Evolutionary conservation across 352 stramenopile genomes (phyloP), one percentile per base, ranked within the genome.

Genomic region (Pythium folliculosum): DNA sequence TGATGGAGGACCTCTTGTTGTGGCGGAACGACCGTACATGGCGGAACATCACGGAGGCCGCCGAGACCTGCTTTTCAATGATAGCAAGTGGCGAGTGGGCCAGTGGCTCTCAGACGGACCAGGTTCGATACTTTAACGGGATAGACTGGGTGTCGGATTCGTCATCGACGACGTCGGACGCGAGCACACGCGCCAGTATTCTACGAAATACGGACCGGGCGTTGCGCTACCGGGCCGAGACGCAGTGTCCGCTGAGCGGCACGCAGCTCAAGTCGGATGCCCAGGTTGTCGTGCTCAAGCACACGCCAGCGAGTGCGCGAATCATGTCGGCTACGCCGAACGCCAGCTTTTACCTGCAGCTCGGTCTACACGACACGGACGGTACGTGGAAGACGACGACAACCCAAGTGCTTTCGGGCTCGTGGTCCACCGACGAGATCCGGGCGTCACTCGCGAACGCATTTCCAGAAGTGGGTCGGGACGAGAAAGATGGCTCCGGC

Each of bases 271-370:
- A 69, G 25, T 59, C 70, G 1, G 74, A 73, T 35, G 77, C 73
- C 2, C 61, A 70, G 13, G 70, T 84, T 56, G 58, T 80, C 17
- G 68, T 76, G 5, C 50, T 84, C 38, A 51, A 65, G 16, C 64
- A 75, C 14, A 10, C 65, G 10, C 72, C 40, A 0, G 65, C 77
- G 19, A 55, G 47, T 1, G 60, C 70, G 14, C 44, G 52, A 1
- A 67, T 81, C 13, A 53, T 64, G 21, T 73, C 73, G 22, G 35
- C n/a, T 14, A 25, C 66, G 1, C 64, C 65, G 9, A 65, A 55
- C 1, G 78, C 63, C 58, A 58, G 22, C 3, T 79, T 81, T 25
- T 75, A 71, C 53, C 27, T 84, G 23, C 60, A 61, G 57, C 40
- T 84, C 38, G 58, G 27, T 1, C 25, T 80, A 8, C 9, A 72